phyloP scores from a whole-genome alignment of 139 green algal genomes.

The Edaphochlamys debaryana region DNA sequence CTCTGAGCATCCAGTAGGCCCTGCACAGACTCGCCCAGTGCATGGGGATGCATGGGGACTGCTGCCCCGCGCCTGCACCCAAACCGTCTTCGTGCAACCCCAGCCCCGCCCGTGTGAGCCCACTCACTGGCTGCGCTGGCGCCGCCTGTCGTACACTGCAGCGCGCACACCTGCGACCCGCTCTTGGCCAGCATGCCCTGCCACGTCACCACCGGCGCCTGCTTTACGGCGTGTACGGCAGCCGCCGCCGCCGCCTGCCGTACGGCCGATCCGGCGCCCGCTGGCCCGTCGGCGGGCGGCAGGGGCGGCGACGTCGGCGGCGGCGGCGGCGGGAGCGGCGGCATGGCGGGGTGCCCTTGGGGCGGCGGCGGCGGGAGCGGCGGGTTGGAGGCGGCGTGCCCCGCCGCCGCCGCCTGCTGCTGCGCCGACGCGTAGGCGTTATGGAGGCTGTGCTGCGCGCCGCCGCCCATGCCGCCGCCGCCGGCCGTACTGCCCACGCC shows the following conservation, averaged over 20 bases:
- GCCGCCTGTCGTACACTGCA: constrained; percentile 5
- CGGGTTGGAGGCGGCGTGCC: background rate
- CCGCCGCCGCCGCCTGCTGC: background rate
- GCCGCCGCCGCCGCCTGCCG: background rate
- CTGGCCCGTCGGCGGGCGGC: too few species aligned
- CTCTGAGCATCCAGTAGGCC: too few species aligned
- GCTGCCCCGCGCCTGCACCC: too few species aligned
- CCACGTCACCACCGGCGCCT: constrained; percentile 15
- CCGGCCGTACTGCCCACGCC: too few species aligned
- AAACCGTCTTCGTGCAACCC: too few species aligned
- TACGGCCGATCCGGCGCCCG: too few species aligned
- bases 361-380: background rate
- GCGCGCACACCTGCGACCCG: constrained; percentile 14
- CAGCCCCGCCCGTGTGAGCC: too few species aligned
- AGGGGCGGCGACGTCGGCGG: background rate
- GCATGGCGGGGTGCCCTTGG: background rate
- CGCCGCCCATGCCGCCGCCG: too few species aligned
- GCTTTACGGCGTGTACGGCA: background rate
- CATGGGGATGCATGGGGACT: too few species aligned
- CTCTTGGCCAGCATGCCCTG: constrained; percentile 46
- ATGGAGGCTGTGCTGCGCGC: too few species aligned
- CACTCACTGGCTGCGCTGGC: background rate
- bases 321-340: background rate
- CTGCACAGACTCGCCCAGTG: too few species aligned
- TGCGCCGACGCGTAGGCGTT: too few species aligned